phyloP scores from a whole-genome alignment of 495 filamentous ascomycete genomes.

The Darksidea phi region DNA sequence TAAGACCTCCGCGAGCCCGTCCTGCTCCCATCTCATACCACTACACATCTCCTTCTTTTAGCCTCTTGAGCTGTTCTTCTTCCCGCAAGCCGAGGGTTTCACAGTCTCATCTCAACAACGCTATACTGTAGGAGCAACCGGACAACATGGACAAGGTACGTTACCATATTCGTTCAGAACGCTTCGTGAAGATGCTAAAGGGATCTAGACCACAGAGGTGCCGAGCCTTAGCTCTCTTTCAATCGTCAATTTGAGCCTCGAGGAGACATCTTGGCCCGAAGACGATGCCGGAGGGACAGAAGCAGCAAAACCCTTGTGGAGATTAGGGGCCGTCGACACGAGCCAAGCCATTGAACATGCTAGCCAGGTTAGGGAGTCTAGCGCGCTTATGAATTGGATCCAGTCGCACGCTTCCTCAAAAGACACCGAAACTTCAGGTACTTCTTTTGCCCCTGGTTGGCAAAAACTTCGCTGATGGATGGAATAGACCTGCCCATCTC shows the following conservation, averaged over 20 bases:
- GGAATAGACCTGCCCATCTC: neutral
- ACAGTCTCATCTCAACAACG: neutral
- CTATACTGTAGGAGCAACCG: slow-evolving; percentile 3
- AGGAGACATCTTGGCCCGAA: neutral
- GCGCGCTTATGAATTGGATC: too few species aligned
- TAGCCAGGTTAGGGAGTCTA: neutral
- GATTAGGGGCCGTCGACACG: neutral
- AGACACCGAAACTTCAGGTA: neutral
- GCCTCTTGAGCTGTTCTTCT: slow-evolving; percentile 1
- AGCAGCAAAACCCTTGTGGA: slow-evolving; percentile 1
- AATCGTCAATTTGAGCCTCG: neutral
- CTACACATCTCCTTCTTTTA: neutral
- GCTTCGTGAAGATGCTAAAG: slow-evolving; percentile 9
- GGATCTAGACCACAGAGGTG: slow-evolving; percentile 5
- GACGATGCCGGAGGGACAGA: neutral
- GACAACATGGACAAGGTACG: slow-evolving; percentile 16
- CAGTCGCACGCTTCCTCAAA: too few species aligned
- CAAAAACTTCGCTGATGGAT: neutral
- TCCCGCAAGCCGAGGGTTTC: neutral
- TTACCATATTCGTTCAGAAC: neutral
- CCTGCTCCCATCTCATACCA: slow-evolving; percentile 5
- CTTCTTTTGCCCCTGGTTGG: neutral
- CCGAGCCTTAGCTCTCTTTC: neutral
- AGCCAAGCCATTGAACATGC: slow-evolving; percentile 5
- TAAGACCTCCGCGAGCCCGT: slow-evolving; percentile 10